phyloP scores from a whole-genome alignment of 2,329 filamentous ascomycete species.

The Teratosphaeria zuluensis region DNA sequence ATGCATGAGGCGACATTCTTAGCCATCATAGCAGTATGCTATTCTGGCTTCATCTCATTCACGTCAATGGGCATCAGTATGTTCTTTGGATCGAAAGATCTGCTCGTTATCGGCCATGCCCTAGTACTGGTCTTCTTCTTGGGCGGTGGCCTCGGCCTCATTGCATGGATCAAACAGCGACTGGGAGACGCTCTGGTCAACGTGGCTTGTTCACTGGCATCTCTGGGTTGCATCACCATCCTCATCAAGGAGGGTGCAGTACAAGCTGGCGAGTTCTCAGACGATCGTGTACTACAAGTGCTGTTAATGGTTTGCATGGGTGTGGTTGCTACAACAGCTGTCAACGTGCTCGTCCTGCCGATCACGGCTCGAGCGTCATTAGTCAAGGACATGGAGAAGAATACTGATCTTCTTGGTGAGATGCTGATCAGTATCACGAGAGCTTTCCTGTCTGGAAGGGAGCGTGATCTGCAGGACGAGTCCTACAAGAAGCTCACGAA shows the following conservation, averaged over 20 bases:
- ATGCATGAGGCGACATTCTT: slow-evolving; percentile 81
- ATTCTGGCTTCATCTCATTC: slow-evolving; percentile 65
- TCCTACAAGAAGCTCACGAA: slow-evolving; percentile 50
- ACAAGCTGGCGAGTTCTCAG: slow-evolving; percentile 70
- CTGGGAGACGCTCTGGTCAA: slow-evolving; percentile 32
- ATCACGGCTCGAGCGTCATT: slow-evolving; percentile 54
- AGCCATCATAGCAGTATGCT: slow-evolving; percentile 67
- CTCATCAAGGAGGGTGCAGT: slow-evolving; percentile 86
- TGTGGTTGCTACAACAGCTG: slow-evolving; percentile 58
- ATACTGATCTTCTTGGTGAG: slow-evolving; percentile 66
- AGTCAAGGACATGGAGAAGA: slow-evolving; percentile 61
- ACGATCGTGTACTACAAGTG: slow-evolving; percentile 71
- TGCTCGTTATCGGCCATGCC: slow-evolving; percentile 63
- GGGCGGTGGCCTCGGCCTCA: slow-evolving; percentile 70
- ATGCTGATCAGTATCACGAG: slow-evolving; percentile 74
- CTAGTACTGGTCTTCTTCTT: slow-evolving; percentile 76
- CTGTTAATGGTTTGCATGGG: slow-evolving; percentile 78
- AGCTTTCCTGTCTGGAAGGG: slow-evolving; percentile 73
- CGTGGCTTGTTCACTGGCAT: slow-evolving; percentile 68
- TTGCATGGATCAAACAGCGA: slow-evolving; percentile 43
- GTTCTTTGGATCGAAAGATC: slow-evolving; percentile 59
- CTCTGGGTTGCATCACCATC: slow-evolving; percentile 79
- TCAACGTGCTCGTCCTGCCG: slow-evolving; percentile 70
- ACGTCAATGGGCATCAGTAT: slow-evolving; percentile 84
- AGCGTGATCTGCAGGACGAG: slow-evolving; percentile 62